Evolutionary conservation across 2,329 filamentous ascomycete genomes (phyloP).

Genomic region (Fusarium sp.): DNA sequence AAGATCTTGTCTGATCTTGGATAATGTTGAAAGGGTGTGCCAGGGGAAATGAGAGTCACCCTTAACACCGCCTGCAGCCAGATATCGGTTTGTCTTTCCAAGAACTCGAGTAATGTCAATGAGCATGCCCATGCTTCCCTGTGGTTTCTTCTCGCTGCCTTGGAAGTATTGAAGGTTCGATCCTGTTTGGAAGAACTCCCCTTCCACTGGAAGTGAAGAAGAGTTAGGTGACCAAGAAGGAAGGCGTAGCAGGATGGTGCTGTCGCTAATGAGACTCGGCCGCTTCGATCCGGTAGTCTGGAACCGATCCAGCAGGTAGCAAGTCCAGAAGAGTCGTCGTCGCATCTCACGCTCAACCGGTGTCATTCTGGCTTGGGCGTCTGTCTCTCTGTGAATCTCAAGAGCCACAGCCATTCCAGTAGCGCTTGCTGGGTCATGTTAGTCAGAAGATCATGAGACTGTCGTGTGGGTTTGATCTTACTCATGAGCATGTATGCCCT

Average conservation of each 20-base stretch:
- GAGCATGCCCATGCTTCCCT: constrained; percentile 82
- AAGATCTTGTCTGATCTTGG: constrained; percentile 85
- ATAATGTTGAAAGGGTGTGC: constrained; percentile 86
- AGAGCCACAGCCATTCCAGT: constrained; percentile 86
- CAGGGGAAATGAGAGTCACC: constrained; percentile 92
- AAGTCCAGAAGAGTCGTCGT: constrained; percentile 87
- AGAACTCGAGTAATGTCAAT: constrained; percentile 87
- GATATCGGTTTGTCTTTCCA: constrained; percentile 84
- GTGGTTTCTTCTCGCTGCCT: constrained; percentile 74
- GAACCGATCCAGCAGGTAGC: constrained; percentile 88
- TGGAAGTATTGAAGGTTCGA: constrained; percentile 81
- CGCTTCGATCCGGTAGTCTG: constrained; percentile 83
- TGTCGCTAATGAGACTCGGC: constrained; percentile 82
- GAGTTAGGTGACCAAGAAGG: constrained; percentile 78
- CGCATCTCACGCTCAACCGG: constrained; percentile 79
- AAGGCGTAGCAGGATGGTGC: constrained; percentile 78
- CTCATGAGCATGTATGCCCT: constrained; percentile 89
- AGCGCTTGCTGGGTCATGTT: constrained; percentile 68
- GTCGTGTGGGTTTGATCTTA: constrained; percentile 50
- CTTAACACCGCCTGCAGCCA: constrained; percentile 87
- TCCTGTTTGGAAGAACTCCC: constrained; percentile 82
- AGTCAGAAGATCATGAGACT: constrained; percentile 38
- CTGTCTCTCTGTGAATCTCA: constrained; percentile 81
- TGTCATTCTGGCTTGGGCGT: constrained; percentile 69
- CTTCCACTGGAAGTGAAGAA: constrained; percentile 72